Evolutionary conservation across 2,329 filamentous ascomycete species (phyloP).

Genomic region (Colletotrichum somersetense): DNA sequence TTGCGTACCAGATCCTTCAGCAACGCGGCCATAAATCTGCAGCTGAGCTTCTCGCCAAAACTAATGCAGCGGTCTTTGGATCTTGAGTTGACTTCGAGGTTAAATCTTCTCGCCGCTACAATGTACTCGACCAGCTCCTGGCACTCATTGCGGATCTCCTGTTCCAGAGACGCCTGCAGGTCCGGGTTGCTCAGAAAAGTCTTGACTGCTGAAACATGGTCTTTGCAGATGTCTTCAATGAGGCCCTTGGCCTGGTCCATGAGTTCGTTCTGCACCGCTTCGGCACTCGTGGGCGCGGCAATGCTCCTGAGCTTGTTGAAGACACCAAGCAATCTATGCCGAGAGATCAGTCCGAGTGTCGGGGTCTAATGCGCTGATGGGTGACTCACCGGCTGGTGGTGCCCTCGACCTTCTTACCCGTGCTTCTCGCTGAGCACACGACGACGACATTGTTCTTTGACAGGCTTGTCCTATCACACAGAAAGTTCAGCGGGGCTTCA

Average conservation of each 20-base stretch:
- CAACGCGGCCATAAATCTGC: slow-evolving; percentile 88
- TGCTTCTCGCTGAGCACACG: slow-evolving; percentile 95
- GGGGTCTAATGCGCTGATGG: slow-evolving; percentile 29
- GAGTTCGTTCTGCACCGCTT: slow-evolving; percentile 65
- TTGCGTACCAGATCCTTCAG: slow-evolving; percentile 75
- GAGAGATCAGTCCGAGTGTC: slow-evolving; percentile 10
- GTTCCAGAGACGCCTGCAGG: slow-evolving; percentile 70
- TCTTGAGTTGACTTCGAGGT: slow-evolving; percentile 81
- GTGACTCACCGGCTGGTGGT: slow-evolving; percentile 90
- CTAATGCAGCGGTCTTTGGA: slow-evolving; percentile 91
- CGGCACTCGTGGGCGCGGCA: slow-evolving; percentile 64
- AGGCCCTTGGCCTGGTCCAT: slow-evolving; percentile 77
- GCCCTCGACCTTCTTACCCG: slow-evolving; percentile 92
- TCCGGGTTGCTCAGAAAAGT: slow-evolving; percentile 69
- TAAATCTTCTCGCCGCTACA: slow-evolving; percentile 73
- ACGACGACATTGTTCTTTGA: slow-evolving; percentile 83
- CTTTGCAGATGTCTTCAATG: slow-evolving; percentile 83
- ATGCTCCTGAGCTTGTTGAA: slow-evolving; percentile 69
- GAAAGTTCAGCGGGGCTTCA: slow-evolving; percentile 40
- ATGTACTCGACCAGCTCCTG: slow-evolving; percentile 82
- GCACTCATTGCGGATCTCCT: slow-evolving; percentile 83
- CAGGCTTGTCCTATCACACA: slow-evolving; percentile 66
- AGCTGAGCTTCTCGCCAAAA: slow-evolving; percentile 96
- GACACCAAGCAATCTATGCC: slow-evolving; percentile 67
- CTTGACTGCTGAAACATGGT: slow-evolving; percentile 82